These are phyloP conservation scores for Diaporthe nobilis DNA, from an alignment of 2,329 filamentous ascomycete genomes.

Conservation along the genomic window DNA sequence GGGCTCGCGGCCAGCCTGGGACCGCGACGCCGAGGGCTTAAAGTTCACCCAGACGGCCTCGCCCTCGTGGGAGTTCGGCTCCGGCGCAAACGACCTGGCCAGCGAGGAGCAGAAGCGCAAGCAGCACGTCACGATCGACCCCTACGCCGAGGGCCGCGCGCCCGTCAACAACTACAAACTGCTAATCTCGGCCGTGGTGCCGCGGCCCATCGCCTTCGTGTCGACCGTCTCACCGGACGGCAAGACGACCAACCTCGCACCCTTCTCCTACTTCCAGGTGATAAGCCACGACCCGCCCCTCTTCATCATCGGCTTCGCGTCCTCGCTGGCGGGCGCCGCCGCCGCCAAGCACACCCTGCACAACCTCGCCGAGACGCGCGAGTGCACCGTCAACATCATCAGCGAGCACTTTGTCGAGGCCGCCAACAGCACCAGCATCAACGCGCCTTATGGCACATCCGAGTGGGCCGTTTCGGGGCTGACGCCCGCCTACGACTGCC, in stretches of 20 bases:
- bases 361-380: constrained; percentile 78
- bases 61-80: constrained; percentile 76
- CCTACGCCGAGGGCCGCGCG: constrained; percentile 78
- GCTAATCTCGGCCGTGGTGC: constrained; percentile 85
- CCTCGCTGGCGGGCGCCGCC: constrained; percentile 63
- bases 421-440: constrained; percentile 84
- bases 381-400: constrained; percentile 91
- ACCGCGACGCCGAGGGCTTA: constrained; percentile 59
- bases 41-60: constrained; percentile 74
- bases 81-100: constrained; percentile 71
- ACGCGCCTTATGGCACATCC: constrained; percentile 81
- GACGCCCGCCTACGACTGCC: constrained; percentile 75
- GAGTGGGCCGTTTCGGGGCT: constrained; percentile 88
- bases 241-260: constrained; percentile 79
- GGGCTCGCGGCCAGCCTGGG: constrained; percentile 73
- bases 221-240: constrained; percentile 73
- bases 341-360: constrained; percentile 81
- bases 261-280: constrained; percentile 87
- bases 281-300: constrained; percentile 87
- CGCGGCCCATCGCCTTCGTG: constrained; percentile 82
- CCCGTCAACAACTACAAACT: constrained; percentile 89
- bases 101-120: constrained; percentile 52
- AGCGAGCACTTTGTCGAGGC: constrained; percentile 88
- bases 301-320: constrained; percentile 72
- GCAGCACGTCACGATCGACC: constrained; percentile 83